Base-by-base conservation (phyloP, 371 early-diverging fungal species). In the Rhizomucor miehei region DNA sequence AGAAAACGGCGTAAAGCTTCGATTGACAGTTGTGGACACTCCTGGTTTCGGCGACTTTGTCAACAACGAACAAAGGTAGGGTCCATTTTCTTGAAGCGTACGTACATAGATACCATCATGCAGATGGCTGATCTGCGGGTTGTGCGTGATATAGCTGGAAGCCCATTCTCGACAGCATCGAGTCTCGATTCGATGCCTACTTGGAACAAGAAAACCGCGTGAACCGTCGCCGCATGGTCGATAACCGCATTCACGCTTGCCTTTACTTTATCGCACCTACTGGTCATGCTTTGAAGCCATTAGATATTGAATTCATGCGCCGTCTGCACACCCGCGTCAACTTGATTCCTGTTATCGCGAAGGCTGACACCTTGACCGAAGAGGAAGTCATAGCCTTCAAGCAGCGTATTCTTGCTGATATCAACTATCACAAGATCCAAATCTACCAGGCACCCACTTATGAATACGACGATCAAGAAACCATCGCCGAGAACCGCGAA, bases 311-410 rank as follows among this genome's bases (percentile, higher is more conserved):
- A 71, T 95, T 96, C 65, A 97, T 98, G 95, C 87, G 89, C 77
- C 84, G 89, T 56, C 79, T 98, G 48, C 92, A 92, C 60, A 89
- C 90, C 44, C 86, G 91, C 63, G 97, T 96, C 65, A 98, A 98
- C 75, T 80, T 98, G 60, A 93, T 99, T 62, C 99, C 99, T 14
- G 91, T 99, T 36, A 94, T 99, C 66, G 93, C 99, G 62, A 98
- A 99, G 67, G 87, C 97, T 14, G 99, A 99, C 65, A 97, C 95
- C 43, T 79, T 99, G 73, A 99, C 99, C 41, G 86, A 91, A 54
- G 92, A 93, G 46, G 99, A 99, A 81, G 82, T 99, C 40, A 84
- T 76, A 60, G 77, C 80, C 5, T 95, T 97, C 80, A 99, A 99
- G 85, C 72, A 84, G 66, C 79, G 94, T 62, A 94, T 99, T 54